A percentile compares a stretch with the other conserved stretches of the same genome.
phyloP scores from a whole-genome alignment of 306 rosid genomes.

The Nissolia schottii region DNA sequence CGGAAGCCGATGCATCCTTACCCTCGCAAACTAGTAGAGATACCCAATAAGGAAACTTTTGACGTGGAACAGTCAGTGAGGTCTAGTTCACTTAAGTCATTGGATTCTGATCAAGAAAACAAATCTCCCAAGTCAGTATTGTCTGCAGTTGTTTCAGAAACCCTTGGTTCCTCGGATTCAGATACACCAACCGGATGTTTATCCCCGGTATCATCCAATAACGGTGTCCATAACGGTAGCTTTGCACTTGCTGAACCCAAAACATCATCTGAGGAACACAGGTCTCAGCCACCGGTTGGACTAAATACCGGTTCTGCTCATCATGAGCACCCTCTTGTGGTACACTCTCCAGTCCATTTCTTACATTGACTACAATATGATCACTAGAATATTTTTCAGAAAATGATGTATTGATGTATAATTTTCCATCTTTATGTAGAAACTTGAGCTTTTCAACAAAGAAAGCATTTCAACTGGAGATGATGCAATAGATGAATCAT shows the following conservation, averaged over 20 bases:
- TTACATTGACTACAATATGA: neutral
- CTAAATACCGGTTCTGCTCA: conserved; percentile 20
- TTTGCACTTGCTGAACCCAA: conserved; percentile 33
- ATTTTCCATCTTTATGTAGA: conserved; percentile 36
- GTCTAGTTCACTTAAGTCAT: conserved; percentile 44
- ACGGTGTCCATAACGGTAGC: conserved; percentile 23
- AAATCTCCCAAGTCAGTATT: conserved; percentile 70
- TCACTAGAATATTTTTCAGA: neutral
- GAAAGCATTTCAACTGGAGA: conserved; percentile 31
- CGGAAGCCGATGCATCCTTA: conserved; percentile 85
- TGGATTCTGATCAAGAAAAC: conserved; percentile 52
- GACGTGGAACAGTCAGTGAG: conserved; percentile 34
- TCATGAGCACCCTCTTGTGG: conserved; percentile 38
- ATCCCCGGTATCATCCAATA: conserved; percentile 57
- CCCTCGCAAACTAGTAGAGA: conserved; percentile 65
- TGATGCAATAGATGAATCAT: conserved; percentile 35
- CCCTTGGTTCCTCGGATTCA: conserved; percentile 44
- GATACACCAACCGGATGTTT: conserved; percentile 41
- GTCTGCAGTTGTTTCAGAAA: conserved; percentile 46
- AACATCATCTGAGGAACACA: conserved; percentile 33
- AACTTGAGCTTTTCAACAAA: conserved; percentile 33
- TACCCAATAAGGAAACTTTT: conserved; percentile 22
- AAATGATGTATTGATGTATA: neutral
- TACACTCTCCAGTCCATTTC: conserved; percentile 27
- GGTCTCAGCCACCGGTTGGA: conserved; percentile 29